These are phyloP conservation scores for Trichoderma sp. DNA, from an alignment of 2,329 filamentous ascomycete genomes.

Conservation along the genomic window DNA sequence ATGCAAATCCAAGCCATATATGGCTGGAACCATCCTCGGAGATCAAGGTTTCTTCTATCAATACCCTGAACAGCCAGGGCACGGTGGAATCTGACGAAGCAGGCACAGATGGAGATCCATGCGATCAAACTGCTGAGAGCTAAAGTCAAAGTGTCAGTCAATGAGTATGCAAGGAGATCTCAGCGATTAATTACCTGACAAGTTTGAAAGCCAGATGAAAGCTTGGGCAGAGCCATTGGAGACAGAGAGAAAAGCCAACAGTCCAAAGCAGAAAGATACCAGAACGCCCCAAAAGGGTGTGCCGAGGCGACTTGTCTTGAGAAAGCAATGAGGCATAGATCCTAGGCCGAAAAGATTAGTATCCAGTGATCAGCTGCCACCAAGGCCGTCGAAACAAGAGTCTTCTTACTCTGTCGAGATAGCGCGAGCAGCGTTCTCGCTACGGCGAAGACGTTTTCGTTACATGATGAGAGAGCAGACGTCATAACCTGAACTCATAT, in stretches of 20 bases:
- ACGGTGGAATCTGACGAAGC: constrained; percentile 32
- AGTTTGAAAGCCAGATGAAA: constrained; percentile 55
- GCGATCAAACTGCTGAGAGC: constrained; percentile 30
- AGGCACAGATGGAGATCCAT: constrained; percentile 33
- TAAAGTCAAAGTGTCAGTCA: neutral
- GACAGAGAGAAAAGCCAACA: constrained; percentile 48
- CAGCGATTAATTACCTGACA: constrained; percentile 42
- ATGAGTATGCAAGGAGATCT: no score
- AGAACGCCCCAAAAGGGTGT: constrained; percentile 49
- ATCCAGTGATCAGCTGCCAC: neutral
- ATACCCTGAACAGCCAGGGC: constrained; percentile 42
- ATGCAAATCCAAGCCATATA: constrained; percentile 44
- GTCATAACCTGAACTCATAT: constrained; percentile 35
- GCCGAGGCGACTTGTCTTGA: constrained; percentile 48
- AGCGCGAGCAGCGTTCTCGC: constrained; percentile 52
- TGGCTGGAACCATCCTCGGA: constrained; percentile 31
- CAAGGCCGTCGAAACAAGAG: neutral
- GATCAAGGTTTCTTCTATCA: constrained; percentile 29
- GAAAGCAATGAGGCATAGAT: constrained; percentile 50
- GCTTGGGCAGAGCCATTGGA: constrained; percentile 43
- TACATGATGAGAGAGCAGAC: constrained; percentile 54
- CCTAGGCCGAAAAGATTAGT: neutral
- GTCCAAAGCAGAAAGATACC: constrained; percentile 41
- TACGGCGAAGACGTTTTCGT: constrained; percentile 52
- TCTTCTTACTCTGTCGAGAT: constrained; percentile 43